Evolutionary conservation across 352 stramenopile genomes (phyloP).

Genomic region (Phytophthora constricta): DNA sequence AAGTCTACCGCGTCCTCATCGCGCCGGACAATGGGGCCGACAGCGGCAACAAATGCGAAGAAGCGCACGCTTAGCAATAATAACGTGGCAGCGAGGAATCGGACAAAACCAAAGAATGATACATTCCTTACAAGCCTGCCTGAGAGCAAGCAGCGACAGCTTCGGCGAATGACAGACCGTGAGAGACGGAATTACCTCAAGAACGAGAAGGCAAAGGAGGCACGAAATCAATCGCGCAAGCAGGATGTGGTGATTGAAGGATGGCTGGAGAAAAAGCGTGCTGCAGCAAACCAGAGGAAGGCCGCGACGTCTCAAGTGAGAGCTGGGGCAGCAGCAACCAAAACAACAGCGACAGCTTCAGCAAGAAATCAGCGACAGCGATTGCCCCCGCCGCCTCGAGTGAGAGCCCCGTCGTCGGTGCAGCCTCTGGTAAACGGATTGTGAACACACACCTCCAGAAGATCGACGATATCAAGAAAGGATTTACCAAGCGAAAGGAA

Average conservation of each 20-base stretch:
- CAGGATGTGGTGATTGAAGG: constrained; percentile 79
- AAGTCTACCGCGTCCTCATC: constrained; percentile 19
- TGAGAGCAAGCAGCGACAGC: constrained; percentile 64
- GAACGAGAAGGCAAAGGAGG: constrained; percentile 54
- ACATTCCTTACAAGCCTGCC: constrained; percentile 71
- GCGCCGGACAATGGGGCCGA: constrained; percentile 13
- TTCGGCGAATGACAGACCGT: constrained; percentile 69
- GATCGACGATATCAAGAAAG: constrained; percentile 72
- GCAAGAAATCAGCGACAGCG: constrained; percentile 18
- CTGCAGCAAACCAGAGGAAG: constrained; percentile 65
- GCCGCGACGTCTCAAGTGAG: constrained; percentile 39
- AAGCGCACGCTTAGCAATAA: constrained; percentile 42
- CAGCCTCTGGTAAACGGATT: constrained; percentile 61
- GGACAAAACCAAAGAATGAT: constrained; percentile 24
- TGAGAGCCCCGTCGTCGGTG: constrained; percentile 51
- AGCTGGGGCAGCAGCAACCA: constrained; percentile 11
- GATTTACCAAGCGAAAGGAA: constrained; percentile 64
- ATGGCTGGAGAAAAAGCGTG: constrained; percentile 74
- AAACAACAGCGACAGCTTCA: constrained; percentile 1
- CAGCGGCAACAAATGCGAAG: constrained; percentile 26
- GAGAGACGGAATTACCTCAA: constrained; percentile 69
- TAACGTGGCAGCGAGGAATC: constrained; percentile 24
- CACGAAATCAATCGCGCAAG: constrained; percentile 46
- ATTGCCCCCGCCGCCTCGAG: constrained; percentile 46
- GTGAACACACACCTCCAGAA: constrained; percentile 66